phyloP scores from a whole-genome alignment of 768 basidiomycete genomes.

The Hypsizygus marmoreus region DNA sequence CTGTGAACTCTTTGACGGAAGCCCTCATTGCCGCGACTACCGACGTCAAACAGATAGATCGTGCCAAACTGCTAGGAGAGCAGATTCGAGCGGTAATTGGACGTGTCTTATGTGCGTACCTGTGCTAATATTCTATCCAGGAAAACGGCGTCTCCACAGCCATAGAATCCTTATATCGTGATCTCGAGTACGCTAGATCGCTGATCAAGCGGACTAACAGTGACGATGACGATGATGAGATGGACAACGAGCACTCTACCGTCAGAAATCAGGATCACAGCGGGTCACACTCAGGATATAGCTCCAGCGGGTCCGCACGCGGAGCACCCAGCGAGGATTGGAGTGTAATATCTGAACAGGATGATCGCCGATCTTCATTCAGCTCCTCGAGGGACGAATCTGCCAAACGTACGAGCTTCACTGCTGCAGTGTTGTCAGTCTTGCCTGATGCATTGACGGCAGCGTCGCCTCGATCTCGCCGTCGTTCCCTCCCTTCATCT shows the following conservation, averaged over 20 bases:
- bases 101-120: not conserved
- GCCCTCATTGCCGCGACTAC: constrained; percentile 83
- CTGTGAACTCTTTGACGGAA: constrained; percentile 72
- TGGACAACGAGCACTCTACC: constrained; percentile 39
- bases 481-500: constrained; percentile 38
- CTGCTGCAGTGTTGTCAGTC: constrained; percentile 62
- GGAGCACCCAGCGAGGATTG: constrained; percentile 76
- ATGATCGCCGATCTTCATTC: constrained; percentile 58
- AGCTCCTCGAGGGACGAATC: constrained; percentile 43
- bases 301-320: constrained; percentile 56
- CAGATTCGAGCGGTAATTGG: constrained; percentile 76
- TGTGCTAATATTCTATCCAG: constrained; percentile 38
- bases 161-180: constrained; percentile 94
- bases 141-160: constrained; percentile 95
- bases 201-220: constrained; percentile 65
- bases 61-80: constrained; percentile 84
- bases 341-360: constrained; percentile 84
- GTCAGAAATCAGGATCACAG: constrained; percentile 31
- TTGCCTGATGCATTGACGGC: constrained; percentile 55
- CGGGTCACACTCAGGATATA: constrained; percentile 50
- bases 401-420: constrained; percentile 64
- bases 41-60: constrained; percentile 84
- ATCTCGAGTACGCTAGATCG: constrained; percentile 91
- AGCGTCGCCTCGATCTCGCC: constrained; percentile 42
- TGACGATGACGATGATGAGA: constrained; percentile 34